A percentile compares a stretch with the other conserved stretches of the same genome.
These are phyloP conservation scores for Rhodotorula babjevae DNA, from an alignment of 768 basidiomycete species.

Conservation along the genomic window DNA sequence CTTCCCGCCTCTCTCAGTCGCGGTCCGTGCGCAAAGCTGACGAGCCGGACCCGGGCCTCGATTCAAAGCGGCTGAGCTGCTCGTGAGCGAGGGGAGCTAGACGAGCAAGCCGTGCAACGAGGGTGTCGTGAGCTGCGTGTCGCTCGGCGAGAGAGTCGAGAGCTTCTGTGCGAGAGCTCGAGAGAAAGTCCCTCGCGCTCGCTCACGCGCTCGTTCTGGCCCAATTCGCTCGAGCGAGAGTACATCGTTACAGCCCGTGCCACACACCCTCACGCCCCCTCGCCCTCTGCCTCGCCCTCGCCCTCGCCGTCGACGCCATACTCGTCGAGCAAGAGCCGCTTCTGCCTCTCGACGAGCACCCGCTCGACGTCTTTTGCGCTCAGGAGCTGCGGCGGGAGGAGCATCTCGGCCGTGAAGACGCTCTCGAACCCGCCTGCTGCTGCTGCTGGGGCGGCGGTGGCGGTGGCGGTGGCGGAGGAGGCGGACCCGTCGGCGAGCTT, in stretches of 20 bases:
- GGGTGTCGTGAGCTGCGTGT: no score
- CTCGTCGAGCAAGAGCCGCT: slow-evolving; percentile 31
- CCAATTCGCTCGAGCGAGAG: no score
- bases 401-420: slow-evolving; percentile 28
- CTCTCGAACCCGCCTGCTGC: slow-evolving; percentile 21
- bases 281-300: background rate
- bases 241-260: background rate
- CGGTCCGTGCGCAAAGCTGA: no score
- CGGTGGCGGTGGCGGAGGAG: background rate
- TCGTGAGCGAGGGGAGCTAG: background rate
- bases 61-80: slow-evolving; percentile 4
- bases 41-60: no score
- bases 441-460: background rate
- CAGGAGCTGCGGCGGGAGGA: slow-evolving; percentile 28
- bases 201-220: background rate
- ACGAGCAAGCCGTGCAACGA: background rate
- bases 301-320: slow-evolving; percentile 11
- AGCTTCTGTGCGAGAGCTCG: no score
- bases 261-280: background rate
- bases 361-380: slow-evolving; percentile 33
- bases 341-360: slow-evolving; percentile 33
- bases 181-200: background rate
- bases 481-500: slow-evolving; percentile 27
- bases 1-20: background rate
- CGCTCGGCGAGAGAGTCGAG: background rate